phyloP scores from a whole-genome alignment of 31 red algal genomes.

The Pterothamnion heteromorphum region DNA sequence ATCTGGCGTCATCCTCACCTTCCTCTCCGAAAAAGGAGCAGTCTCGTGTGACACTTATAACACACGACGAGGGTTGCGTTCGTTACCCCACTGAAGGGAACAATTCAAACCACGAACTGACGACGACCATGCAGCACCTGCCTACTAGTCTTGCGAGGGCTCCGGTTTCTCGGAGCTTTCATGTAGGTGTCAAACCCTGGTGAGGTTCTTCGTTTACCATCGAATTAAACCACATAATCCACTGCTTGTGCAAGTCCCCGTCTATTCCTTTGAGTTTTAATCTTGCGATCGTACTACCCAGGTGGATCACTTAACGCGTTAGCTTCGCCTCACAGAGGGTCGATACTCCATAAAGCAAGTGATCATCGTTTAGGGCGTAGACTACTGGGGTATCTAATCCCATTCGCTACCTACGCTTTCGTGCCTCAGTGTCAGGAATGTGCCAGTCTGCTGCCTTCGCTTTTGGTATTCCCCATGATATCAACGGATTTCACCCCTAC shows the following conservation, averaged over 20 bases:
- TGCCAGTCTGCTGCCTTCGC: neutral
- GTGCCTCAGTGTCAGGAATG: neutral
- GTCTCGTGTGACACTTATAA: neutral
- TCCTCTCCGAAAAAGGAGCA: neutral
- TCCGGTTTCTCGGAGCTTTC: too few relatives aligned
- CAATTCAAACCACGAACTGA: neutral
- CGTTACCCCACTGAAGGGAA: neutral
- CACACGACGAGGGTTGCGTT: neutral
- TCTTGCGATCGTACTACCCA: neutral
- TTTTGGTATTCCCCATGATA: neutral
- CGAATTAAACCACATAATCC: too few relatives aligned
- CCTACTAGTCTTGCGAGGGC: too few relatives aligned
- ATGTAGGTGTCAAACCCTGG: too few relatives aligned
- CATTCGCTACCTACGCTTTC: neutral
- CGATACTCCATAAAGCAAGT: neutral
- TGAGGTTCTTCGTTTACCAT: too few relatives aligned
- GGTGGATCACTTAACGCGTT: neutral
- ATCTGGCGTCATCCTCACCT: neutral
- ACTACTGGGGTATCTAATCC: conserved; percentile 18
- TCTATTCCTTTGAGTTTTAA: neutral
- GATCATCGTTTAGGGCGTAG: neutral
- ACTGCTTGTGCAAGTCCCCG: neutral
- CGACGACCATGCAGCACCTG: neutral
- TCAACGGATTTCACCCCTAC: conserved; percentile 8
- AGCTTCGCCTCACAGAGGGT: neutral